These are phyloP conservation scores for Tetracentron sinense DNA, from an alignment of 164 flowering plant species.

Conservation along the genomic window DNA sequence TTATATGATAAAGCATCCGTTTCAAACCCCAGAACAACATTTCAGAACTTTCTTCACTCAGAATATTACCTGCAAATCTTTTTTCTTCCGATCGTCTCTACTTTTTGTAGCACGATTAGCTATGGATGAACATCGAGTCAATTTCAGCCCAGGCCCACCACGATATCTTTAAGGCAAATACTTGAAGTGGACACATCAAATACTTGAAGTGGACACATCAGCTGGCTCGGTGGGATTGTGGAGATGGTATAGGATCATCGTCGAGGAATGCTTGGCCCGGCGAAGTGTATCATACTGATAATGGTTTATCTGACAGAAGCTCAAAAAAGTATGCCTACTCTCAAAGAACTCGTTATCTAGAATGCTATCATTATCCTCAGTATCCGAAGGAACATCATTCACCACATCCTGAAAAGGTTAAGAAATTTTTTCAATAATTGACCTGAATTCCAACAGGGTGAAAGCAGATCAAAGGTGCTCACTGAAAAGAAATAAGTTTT, in stretches of 20 bases:
- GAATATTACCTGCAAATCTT: neutral
- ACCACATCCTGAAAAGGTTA: constrained; percentile 27
- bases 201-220: constrained; percentile 14
- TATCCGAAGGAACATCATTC: constrained; percentile 27
- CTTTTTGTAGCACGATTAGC: constrained; percentile 3
- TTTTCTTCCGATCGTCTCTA: constrained; percentile 4
- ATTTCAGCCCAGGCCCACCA: constrained; percentile 9
- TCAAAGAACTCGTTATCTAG: constrained; percentile 29
- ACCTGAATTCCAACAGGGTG: neutral
- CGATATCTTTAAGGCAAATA: constrained; percentile 22
- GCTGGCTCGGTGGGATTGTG: constrained; percentile 12
- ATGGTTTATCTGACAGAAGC: constrained; percentile 38
- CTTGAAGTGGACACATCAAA: constrained; percentile 21
- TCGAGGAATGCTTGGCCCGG: constrained; percentile 58
- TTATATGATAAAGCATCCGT: neutral
- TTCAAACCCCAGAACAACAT: neutral
- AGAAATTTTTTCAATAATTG: neutral
- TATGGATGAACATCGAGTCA: constrained; percentile 12
- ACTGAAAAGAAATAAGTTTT: no score
- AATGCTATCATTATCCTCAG: constrained; percentile 34
- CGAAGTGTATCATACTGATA: constrained; percentile 55
- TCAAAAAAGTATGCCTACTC: constrained; percentile 34
- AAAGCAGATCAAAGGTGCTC: neutral
- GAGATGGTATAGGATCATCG: constrained; percentile 55
- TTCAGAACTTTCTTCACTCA: neutral